These are phyloP conservation scores for Fusarium pseudocircinatum DNA, from an alignment of 2,329 filamentous ascomycete species.

Conservation along the genomic window DNA sequence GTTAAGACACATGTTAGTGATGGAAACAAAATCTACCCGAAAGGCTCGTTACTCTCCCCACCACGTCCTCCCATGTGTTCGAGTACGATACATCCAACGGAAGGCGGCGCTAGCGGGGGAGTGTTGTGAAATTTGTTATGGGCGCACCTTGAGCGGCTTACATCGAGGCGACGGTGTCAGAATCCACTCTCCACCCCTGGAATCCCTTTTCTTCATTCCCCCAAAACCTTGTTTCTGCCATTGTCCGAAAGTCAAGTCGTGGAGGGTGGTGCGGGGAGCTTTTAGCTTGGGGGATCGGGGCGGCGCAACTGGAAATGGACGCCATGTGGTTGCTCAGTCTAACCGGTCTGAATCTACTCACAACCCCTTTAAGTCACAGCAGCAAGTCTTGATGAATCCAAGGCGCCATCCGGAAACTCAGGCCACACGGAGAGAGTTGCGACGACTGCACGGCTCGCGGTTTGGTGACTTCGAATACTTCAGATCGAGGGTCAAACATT, in stretches of 20 bases:
- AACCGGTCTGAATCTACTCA: neutral
- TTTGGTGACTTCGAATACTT: neutral
- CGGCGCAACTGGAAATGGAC: constrained; percentile 11
- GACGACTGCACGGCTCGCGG: neutral
- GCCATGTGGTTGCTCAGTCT: constrained; percentile 14
- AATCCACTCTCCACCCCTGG: constrained; percentile 28
- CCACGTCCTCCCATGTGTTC: constrained; percentile 34
- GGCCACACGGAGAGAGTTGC: neutral
- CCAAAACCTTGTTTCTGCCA: constrained; percentile 37
- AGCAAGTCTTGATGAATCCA: neutral
- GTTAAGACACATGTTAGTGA: neutral
- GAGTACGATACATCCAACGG: constrained; percentile 28
- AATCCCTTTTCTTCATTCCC: constrained; percentile 25
- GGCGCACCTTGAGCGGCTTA: constrained; percentile 3
- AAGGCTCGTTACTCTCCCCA: constrained; percentile 30
- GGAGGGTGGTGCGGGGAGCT: constrained; percentile 33
- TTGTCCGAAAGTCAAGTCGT: constrained; percentile 17
- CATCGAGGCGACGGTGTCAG: constrained; percentile 2
- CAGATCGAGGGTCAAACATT: neutral
- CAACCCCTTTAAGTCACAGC: constrained; percentile 2
- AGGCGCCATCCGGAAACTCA: neutral
- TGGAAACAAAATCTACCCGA: constrained; percentile 13
- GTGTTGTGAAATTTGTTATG: constrained; percentile 23
- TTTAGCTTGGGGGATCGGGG: constrained; percentile 16
- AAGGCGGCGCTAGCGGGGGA: constrained; percentile 32